phyloP scores from a whole-genome alignment of 805 yeast genomes.

The Candida qinlingensis region DNA sequence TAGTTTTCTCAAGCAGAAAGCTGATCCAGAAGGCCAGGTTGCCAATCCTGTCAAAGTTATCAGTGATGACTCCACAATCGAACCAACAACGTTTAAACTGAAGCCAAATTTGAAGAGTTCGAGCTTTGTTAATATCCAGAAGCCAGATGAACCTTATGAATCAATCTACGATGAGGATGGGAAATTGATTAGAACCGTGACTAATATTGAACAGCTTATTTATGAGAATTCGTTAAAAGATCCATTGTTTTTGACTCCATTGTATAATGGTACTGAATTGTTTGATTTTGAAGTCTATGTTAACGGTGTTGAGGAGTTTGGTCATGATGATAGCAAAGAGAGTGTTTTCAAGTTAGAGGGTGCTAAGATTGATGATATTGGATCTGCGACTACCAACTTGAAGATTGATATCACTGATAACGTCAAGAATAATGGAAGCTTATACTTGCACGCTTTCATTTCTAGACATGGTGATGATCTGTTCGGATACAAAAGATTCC shows the following conservation, averaged over 20 bases:
- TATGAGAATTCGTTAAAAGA: conserved; percentile 22
- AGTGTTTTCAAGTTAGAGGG: conserved; percentile 5
- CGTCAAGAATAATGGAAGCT: conserved; percentile 27
- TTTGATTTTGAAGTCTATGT: conserved; percentile 21
- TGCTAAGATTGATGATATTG: conserved; percentile 10
- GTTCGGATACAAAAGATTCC: conserved; percentile 20
- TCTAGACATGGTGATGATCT: conserved; percentile 16
- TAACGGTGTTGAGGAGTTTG: conserved; percentile 15
- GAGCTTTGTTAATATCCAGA: conserved; percentile 7
- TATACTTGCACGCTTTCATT: conserved; percentile 29
- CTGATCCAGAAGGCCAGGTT: no score
- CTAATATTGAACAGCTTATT: conserved; percentile 17
- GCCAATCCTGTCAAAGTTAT: not conserved
- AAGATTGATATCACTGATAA: conserved; percentile 14
- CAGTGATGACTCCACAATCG: no score
- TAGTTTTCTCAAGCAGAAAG: conserved; percentile 2
- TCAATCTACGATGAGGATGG: conserved; percentile 4
- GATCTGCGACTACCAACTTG: conserved; percentile 5
- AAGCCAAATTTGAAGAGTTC: conserved; percentile 11
- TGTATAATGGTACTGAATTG: conserved; percentile 14
- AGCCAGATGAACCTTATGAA: conserved; percentile 13
- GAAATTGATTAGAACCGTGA: conserved; percentile 9
- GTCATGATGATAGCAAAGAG: not conserved
- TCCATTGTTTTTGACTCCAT: conserved; percentile 18
- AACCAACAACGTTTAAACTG: not conserved